These are phyloP conservation scores for Vachellia collinsii DNA, from an alignment of 306 rosid species.

Conservation along the genomic window DNA sequence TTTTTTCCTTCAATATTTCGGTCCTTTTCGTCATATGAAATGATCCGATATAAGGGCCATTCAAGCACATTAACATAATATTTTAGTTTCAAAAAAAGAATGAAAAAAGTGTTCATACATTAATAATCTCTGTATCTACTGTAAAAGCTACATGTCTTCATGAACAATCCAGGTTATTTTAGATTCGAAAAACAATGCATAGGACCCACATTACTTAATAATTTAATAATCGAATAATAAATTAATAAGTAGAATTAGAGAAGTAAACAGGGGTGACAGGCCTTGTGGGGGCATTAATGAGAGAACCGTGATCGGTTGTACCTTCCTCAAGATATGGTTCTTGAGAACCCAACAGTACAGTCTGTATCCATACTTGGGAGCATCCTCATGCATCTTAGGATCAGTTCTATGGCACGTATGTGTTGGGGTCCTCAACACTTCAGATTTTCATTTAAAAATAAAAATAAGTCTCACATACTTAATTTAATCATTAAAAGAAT, in stretches of 20 bases:
- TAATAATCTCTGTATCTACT: neutral
- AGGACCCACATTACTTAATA: neutral
- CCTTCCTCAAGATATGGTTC: constrained; percentile 38
- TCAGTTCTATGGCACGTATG: constrained; percentile 26
- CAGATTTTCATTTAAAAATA: neutral
- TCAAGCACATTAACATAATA: neutral
- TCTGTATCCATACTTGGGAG: constrained; percentile 39
- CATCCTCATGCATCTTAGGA: constrained; percentile 37
- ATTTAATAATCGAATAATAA: neutral
- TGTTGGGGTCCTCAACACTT: constrained; percentile 29
- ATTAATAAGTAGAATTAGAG: neutral
- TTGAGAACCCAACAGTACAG: constrained; percentile 42
- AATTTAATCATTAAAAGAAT: too few relatives aligned
- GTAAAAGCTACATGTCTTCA: neutral
- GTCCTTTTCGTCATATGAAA: neutral
- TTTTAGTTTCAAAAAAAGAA: neutral
- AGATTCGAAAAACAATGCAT: neutral
- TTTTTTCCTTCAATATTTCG: neutral
- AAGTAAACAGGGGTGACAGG: constrained; percentile 20
- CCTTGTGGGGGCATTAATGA: constrained; percentile 48
- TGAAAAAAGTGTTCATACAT: neutral
- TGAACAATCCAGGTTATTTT: neutral
- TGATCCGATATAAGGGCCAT: neutral
- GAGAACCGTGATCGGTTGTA: constrained; percentile 38
- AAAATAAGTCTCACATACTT: too few relatives aligned